Evolutionary conservation across 176 grass and related monocot species (phyloP).

Genomic region (Avena eriantha): DNA sequence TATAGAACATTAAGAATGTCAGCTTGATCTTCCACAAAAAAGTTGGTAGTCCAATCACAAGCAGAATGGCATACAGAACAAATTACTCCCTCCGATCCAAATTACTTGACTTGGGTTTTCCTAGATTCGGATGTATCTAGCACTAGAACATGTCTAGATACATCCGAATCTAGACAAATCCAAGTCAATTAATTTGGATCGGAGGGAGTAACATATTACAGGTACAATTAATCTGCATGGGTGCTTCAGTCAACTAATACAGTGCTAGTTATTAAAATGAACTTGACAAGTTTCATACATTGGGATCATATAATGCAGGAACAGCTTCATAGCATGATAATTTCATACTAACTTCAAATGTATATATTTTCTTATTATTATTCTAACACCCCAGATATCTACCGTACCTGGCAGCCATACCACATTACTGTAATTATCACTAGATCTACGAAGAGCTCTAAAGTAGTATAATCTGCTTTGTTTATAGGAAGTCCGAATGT

Average conservation of each 20-base stretch:
- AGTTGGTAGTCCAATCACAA: not conserved
- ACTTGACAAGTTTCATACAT: not conserved
- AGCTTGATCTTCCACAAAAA: conserved; percentile 27
- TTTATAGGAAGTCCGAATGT: not conserved
- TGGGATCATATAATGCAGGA: conserved; percentile 28
- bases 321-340: conserved; percentile 10
- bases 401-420: not conserved
- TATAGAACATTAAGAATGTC: conserved; percentile 46
- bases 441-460: not conserved
- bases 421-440: not conserved
- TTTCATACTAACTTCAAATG: not conserved
- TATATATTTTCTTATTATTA: not conserved
- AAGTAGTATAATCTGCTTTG: not conserved
- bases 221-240: not conserved
- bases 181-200: too few relatives aligned
- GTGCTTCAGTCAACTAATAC: not conserved
- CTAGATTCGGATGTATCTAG: too few relatives aligned
- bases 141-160: too few relatives aligned
- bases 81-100: too few relatives aligned
- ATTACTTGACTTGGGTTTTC: too few relatives aligned
- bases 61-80: not conserved
- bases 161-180: too few relatives aligned
- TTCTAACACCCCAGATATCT: not conserved
- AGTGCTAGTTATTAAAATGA: not conserved
- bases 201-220: not conserved